Conservation (phyloP, 495 filamentous ascomycete genomes). For the Xylaria bambusicola region DNA sequence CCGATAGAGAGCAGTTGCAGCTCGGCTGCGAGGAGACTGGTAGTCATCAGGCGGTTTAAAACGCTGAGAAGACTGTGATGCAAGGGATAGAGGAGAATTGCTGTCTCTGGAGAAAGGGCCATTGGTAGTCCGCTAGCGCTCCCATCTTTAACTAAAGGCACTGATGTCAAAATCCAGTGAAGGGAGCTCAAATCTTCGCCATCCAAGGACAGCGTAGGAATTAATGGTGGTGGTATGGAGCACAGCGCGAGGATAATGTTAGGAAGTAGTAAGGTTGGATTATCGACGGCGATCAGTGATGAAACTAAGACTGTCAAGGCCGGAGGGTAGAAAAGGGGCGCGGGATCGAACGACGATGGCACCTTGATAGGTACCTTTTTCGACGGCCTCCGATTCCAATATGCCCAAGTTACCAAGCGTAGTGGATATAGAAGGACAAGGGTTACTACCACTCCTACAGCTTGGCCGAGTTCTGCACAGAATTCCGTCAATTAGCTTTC, state of each 20-base stretch:
- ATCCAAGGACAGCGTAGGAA: slow-evolving; percentile 55
- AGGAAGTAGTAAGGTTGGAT: slow-evolving; percentile 60
- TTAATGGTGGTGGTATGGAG: slow-evolving; percentile 69
- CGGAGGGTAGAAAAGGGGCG: slow-evolving; percentile 84
- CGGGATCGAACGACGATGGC: slow-evolving; percentile 81
- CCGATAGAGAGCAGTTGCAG: slow-evolving; percentile 80
- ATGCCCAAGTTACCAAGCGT: slow-evolving; percentile 46
- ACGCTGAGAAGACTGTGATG: slow-evolving; percentile 78
- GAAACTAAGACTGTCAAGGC: slow-evolving; percentile 76
- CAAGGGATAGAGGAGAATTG: slow-evolving; percentile 77
- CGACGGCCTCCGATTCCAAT: slow-evolving; percentile 37
- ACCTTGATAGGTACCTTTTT: slow-evolving; percentile 50
- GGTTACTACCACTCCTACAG: slow-evolving; percentile 21
- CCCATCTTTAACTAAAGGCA: slow-evolving; percentile 52
- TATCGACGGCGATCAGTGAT: slow-evolving; percentile 65
- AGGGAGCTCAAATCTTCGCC: slow-evolving; percentile 48
- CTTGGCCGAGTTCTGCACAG: slow-evolving; percentile 34
- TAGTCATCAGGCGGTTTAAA: slow-evolving; percentile 78
- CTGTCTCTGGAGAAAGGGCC: slow-evolving; percentile 56
- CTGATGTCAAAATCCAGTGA: slow-evolving; percentile 73
- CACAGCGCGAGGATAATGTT: slow-evolving; percentile 82
- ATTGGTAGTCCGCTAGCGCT: not conserved
- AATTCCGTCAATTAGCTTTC: not conserved
- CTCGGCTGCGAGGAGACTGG: slow-evolving; percentile 82
- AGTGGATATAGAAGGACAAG: slow-evolving; percentile 50